Conservation (phyloP, 2,329 filamentous ascomycete species). For the Bipolaris cookei region DNA sequence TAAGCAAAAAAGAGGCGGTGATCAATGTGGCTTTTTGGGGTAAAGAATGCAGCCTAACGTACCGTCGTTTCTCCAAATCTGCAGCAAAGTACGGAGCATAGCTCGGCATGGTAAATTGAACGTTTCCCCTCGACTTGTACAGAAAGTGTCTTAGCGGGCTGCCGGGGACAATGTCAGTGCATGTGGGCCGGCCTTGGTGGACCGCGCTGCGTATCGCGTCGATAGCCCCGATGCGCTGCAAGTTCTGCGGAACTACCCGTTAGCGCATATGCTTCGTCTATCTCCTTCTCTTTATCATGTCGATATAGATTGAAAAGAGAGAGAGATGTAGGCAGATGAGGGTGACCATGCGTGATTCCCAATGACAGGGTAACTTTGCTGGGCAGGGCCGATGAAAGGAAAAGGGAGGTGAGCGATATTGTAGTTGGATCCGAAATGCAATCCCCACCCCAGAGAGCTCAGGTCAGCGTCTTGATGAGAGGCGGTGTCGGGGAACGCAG, state of each 20-base stretch:
- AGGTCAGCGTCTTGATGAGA: not conserved
- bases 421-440: not conserved
- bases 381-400: not conserved
- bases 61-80: slow-evolving; percentile 68
- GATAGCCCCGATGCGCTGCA: slow-evolving; percentile 78
- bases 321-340: too few species aligned
- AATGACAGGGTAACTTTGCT: not conserved
- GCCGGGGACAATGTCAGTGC: slow-evolving; percentile 78
- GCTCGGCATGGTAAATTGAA: slow-evolving; percentile 93
- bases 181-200: slow-evolving; percentile 70
- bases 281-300: not conserved
- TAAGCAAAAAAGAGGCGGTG: too few species aligned
- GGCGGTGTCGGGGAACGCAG: not conserved
- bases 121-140: slow-evolving; percentile 92
- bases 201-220: slow-evolving; percentile 75
- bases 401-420: not conserved
- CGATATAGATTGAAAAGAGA: not conserved
- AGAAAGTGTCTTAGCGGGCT: slow-evolving; percentile 87
- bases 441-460: too few species aligned
- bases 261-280: slow-evolving; percentile 7
- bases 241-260: slow-evolving; percentile 19
- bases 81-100: slow-evolving; percentile 71
- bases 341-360: not conserved
- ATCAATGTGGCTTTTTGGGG: too few species aligned
- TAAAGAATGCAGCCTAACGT: slow-evolving; percentile 21